phyloP scores from a whole-genome alignment of 2,329 filamentous ascomycete genomes.

The Hymenotorrendiella dingleyae region DNA sequence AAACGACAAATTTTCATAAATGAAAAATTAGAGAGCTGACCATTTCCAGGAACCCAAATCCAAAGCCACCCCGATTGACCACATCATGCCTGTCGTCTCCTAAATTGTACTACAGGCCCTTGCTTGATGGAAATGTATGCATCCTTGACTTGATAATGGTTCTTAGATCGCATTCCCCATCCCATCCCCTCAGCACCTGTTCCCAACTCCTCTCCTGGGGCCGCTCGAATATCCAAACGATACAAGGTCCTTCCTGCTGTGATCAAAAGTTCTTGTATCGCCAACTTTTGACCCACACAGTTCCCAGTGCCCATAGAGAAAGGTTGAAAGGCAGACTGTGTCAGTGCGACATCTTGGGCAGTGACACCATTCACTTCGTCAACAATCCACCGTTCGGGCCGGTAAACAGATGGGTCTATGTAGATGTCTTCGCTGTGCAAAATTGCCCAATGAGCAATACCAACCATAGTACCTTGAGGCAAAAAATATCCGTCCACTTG shows the following conservation, averaged over 20 bases:
- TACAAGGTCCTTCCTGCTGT: constrained; percentile 3
- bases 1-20: no score
- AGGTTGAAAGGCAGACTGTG: constrained; percentile 6
- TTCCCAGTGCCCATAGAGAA: constrained; percentile 10
- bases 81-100: no score
- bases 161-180: constrained; percentile 4
- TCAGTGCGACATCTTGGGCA: constrained; percentile 8
- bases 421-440: constrained; percentile 31
- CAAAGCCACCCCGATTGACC: no score
- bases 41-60: no score
- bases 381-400: constrained; percentile 16
- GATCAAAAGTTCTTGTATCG: constrained; percentile 12
- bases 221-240: constrained; percentile 6
- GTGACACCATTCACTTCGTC: constrained; percentile 9
- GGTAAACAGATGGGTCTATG: constrained; percentile 24
- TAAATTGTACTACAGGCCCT: constrained; percentile 3
- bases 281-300: constrained; percentile 13
- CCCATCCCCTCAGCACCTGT: not conserved
- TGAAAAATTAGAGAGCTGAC: no score
- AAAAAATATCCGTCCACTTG: constrained; percentile 25
- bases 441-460: constrained; percentile 32
- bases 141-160: constrained; percentile 1
- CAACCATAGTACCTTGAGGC: constrained; percentile 28
- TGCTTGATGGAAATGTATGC: not conserved
- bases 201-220: not conserved